These are phyloP conservation scores for Phytophthora colocasiae DNA, from an alignment of 352 stramenopile species.

Conservation along the genomic window DNA sequence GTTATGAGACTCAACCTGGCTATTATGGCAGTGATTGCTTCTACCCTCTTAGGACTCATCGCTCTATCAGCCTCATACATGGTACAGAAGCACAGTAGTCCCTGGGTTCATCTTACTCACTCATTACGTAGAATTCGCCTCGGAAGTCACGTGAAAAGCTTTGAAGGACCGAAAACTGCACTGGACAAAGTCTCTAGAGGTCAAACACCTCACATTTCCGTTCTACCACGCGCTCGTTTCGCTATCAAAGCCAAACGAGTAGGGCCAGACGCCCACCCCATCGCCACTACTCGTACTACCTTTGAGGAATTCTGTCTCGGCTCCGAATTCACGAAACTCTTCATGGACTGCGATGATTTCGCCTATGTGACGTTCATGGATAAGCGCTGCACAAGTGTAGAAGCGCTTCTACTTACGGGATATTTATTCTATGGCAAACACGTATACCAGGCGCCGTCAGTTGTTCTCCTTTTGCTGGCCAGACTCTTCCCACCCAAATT, in stretches of 20 bases:
- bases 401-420: conserved; percentile 36
- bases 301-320: conserved; percentile 43
- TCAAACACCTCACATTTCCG: conserved; percentile 2
- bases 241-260: conserved; percentile 17
- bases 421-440: conserved; percentile 41
- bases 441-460: conserved; percentile 35
- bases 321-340: conserved; percentile 28
- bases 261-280: conserved; percentile 8
- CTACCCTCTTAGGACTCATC: conserved; percentile 14
- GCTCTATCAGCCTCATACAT: conserved; percentile 23
- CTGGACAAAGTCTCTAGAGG: conserved; percentile 13
- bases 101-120: conserved; percentile 11
- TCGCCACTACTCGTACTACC: conserved; percentile 25
- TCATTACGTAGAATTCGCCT: conserved; percentile 14
- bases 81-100: conserved; percentile 27
- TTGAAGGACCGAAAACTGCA: conserved; percentile 5
- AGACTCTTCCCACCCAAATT: conserved; percentile 32
- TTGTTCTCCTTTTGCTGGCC: conserved; percentile 34
- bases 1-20: conserved; percentile 31
- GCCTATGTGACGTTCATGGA: conserved; percentile 29
- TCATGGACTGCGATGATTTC: conserved; percentile 43
- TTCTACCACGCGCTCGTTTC: conserved; percentile 23
- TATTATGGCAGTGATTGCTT: conserved; percentile 17
- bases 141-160: conserved; percentile 4
- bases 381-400: conserved; percentile 24